Evolutionary conservation across 2,329 filamentous ascomycete genomes (phyloP).

Genomic region (Acarospora socialis): DNA sequence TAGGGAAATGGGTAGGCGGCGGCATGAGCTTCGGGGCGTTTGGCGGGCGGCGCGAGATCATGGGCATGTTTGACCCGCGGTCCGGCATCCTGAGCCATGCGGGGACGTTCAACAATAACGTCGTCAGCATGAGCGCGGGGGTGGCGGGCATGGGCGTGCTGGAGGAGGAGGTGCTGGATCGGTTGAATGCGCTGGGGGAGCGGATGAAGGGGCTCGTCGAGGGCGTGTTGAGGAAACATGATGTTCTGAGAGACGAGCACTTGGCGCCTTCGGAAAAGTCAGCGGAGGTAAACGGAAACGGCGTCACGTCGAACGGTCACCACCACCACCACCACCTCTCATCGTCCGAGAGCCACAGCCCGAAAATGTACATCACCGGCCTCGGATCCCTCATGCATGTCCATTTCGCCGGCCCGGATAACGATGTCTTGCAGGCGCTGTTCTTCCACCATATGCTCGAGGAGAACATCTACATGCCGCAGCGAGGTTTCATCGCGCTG

Average conservation of each 20-base stretch:
- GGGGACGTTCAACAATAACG: slow-evolving; percentile 57
- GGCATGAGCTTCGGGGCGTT: slow-evolving; percentile 54
- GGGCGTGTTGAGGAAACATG: slow-evolving; percentile 9
- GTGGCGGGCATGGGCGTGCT: slow-evolving; percentile 21
- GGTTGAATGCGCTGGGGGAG: slow-evolving; percentile 19
- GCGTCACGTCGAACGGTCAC: slow-evolving; percentile 4
- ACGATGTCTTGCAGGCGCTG: slow-evolving; percentile 13
- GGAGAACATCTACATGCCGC: slow-evolving; percentile 19
- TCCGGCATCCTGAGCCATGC: slow-evolving; percentile 36
- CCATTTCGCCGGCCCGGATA: slow-evolving; percentile 16
- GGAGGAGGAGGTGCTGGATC: slow-evolving; percentile 12
- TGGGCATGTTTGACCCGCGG: slow-evolving; percentile 42
- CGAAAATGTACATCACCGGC: slow-evolving; percentile 20
- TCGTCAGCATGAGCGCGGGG: slow-evolving; percentile 45
- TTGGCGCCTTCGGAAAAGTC: too few species aligned
- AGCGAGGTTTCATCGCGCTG: slow-evolving; percentile 20
- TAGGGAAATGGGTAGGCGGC: slow-evolving; percentile 55
- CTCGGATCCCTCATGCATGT: slow-evolving; percentile 20
- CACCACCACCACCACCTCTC: slow-evolving; percentile 4
- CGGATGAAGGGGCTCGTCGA: slow-evolving; percentile 14
- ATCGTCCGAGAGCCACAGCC: slow-evolving; percentile 8
- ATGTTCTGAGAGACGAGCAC: too few species aligned
- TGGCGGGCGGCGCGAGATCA: slow-evolving; percentile 45
- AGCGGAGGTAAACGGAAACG: slow-evolving; percentile 2
- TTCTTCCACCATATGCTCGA: slow-evolving; percentile 21